A percentile compares a stretch with the other conserved stretches of the same genome.
Conservation (phyloP, 495 filamentous ascomycete species). For the Clavariopsis aquatica region DNA sequence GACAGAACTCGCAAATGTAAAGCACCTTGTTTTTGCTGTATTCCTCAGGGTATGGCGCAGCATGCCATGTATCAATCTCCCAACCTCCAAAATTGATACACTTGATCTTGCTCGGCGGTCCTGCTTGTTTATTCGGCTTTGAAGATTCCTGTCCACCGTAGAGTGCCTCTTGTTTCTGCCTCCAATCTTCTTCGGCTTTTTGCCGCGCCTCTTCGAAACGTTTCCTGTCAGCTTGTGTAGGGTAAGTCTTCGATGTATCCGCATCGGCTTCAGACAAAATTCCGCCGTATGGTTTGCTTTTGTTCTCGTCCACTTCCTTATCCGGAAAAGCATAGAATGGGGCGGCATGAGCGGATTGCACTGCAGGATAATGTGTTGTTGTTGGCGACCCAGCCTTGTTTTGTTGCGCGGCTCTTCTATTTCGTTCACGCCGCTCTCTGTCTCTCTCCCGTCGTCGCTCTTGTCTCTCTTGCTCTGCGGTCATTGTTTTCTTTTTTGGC, state of each 20-base stretch:
- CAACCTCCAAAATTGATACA: constrained; percentile 97
- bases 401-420: constrained; percentile 41
- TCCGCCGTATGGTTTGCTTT: constrained; percentile 93
- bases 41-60: constrained; percentile 97
- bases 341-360: constrained; percentile 57
- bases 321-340: constrained; percentile 85
- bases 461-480: constrained; percentile 34
- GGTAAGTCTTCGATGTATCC: constrained; percentile 85
- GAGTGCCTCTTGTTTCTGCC: constrained; percentile 55
- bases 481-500: constrained; percentile 52
- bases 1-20: constrained; percentile 97
- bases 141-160: constrained; percentile 50
- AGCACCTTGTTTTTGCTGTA: constrained; percentile 93
- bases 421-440: constrained; percentile 42
- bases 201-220: constrained; percentile 85
- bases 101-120: constrained; percentile 92
- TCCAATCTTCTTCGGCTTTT: constrained; percentile 90
- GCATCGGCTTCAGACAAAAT: constrained; percentile 87
- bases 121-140: constrained; percentile 59
- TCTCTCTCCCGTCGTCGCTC: constrained; percentile 39
- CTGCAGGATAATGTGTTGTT: constrained; percentile 53
- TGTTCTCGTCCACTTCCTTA: constrained; percentile 82
- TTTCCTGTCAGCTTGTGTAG: constrained; percentile 72
- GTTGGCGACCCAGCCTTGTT: constrained; percentile 30
- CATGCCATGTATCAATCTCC: constrained; percentile 99